These are phyloP conservation scores for Aureobasidium lini DNA, from an alignment of 2,329 filamentous ascomycete species.

Conservation along the genomic window DNA sequence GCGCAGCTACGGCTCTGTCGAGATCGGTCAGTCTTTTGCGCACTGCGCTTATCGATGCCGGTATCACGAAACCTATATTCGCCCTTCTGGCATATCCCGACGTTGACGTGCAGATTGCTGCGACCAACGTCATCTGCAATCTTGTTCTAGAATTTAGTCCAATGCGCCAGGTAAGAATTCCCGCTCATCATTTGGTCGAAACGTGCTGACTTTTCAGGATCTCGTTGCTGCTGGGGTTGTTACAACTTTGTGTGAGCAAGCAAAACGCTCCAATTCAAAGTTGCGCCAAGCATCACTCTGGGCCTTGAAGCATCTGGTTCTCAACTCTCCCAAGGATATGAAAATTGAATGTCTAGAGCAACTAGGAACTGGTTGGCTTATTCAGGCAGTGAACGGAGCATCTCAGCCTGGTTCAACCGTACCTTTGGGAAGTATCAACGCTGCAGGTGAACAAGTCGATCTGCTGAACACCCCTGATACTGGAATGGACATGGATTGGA, in stretches of 20 bases:
- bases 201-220: constrained; percentile 39
- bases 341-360: constrained; percentile 73
- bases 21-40: constrained; percentile 77
- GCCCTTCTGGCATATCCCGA: constrained; percentile 66
- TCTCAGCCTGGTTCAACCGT: constrained; percentile 30
- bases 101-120: constrained; percentile 74
- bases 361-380: constrained; percentile 70
- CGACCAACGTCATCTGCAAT: constrained; percentile 78
- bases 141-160: constrained; percentile 83
- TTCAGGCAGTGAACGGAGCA: constrained; percentile 64
- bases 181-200: background rate
- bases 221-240: constrained; percentile 69
- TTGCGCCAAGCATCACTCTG: constrained; percentile 81
- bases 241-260: constrained; percentile 71
- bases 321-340: constrained; percentile 60
- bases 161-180: constrained; percentile 66
- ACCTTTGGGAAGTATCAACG: constrained; percentile 47
- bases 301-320: constrained; percentile 86
- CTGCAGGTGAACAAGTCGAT: constrained; percentile 53
- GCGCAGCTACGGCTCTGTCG: constrained; percentile 71
- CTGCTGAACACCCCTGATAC: constrained; percentile 47
- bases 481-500: constrained; percentile 32
- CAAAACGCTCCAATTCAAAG: constrained; percentile 70
- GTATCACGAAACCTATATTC: constrained; percentile 70
- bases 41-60: constrained; percentile 80